A percentile compares a stretch with the other conserved stretches of the same genome.
phyloP scores from a whole-genome alignment of 495 filamentous ascomycete genomes.

The Mycothermus thermophilus region DNA sequence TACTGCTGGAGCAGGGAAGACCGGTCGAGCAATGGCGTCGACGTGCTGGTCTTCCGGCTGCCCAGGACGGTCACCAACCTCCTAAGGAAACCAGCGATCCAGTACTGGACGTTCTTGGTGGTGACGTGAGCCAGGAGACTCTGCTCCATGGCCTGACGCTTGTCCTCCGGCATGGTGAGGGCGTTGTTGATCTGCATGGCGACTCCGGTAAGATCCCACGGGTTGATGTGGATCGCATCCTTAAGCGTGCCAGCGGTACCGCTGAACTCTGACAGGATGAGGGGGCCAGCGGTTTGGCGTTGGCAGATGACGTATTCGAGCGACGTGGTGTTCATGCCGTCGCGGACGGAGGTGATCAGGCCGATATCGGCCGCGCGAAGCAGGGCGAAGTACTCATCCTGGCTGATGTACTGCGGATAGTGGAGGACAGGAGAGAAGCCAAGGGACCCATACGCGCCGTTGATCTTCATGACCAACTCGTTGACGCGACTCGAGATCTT shows the following conservation, averaged over 20 bases:
- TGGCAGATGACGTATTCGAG: slow-evolving; percentile 89
- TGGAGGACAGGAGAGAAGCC: slow-evolving; percentile 81
- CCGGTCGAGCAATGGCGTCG: slow-evolving; percentile 69
- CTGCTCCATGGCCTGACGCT: slow-evolving; percentile 42
- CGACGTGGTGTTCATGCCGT: slow-evolving; percentile 95
- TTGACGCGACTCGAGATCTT: slow-evolving; percentile 74
- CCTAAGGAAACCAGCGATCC: slow-evolving; percentile 63
- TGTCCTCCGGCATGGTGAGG: slow-evolving; percentile 51
- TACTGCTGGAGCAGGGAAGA: slow-evolving; percentile 56
- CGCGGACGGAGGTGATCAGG: slow-evolving; percentile 79
- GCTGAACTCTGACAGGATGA: slow-evolving; percentile 92
- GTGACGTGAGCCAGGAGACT: slow-evolving; percentile 72
- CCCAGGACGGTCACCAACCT: slow-evolving; percentile 64
- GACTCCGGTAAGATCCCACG: slow-evolving; percentile 74
- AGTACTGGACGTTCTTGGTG: slow-evolving; percentile 66
- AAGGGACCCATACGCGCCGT: slow-evolving; percentile 72
- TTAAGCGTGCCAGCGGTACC: slow-evolving; percentile 77
- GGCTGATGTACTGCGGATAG: slow-evolving; percentile 77
- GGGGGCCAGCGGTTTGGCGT: slow-evolving; percentile 62
- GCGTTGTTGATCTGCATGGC: slow-evolving; percentile 68
- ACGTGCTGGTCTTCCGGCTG: slow-evolving; percentile 56
- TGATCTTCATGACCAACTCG: slow-evolving; percentile 78
- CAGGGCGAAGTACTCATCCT: slow-evolving; percentile 82
- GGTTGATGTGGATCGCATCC: slow-evolving; percentile 86
- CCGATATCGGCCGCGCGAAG: slow-evolving; percentile 77